Evolutionary conservation across 2,329 filamentous ascomycete species (phyloP), one percentile per base, ranked within the genome.

Genomic region (Setomelanomma holmii): DNA sequence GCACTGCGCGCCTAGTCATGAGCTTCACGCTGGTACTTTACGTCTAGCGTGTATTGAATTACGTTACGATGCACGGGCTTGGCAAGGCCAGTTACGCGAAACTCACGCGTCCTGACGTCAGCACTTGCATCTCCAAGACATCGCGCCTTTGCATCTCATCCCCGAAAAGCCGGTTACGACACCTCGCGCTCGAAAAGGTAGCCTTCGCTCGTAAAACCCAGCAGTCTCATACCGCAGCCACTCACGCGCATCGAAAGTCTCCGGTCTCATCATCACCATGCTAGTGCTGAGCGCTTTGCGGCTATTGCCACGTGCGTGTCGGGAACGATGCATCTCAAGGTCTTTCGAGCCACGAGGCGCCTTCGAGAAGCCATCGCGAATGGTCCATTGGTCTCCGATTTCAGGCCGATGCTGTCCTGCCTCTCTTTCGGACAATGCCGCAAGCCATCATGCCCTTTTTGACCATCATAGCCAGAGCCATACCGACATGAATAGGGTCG

Each of bases 401-500:
- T 14, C 23, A 36, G 47, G n/a, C 24, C 30, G n/a, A 44, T 38
- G 24, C 30, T 33, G 23, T 24, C 16, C 20, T 43, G 35, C 30
- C 16, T 4, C 40, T 19, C 30, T 14, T 20, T 45, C 16, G 42
- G 40, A 8, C 36, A 5, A 22, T 44, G 27, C 14, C 24, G 6
- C 6, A 6, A 11, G 24, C 34, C 27, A 22, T 36, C 33, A 20
- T 35, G 16, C 30, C 30, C 39, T 38, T 45, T 2, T 30, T 16
- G 16, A 35, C n/a, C 20, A 12, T 16, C 7, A 6, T 27, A 6
- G 40, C 24, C 16, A 33, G 24, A 30, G 24, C 20, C 23, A 20
- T 44, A 35, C 30, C 41, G 16, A 44, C 41, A 34, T 44, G 41
- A 34, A 35, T 44, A 44, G 27, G 12, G 34, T 27, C 17, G 24